Evolutionary conservation across 1,284 basidiomycete genomes (phyloP).

Genomic region (Ganoderma multipileum): DNA sequence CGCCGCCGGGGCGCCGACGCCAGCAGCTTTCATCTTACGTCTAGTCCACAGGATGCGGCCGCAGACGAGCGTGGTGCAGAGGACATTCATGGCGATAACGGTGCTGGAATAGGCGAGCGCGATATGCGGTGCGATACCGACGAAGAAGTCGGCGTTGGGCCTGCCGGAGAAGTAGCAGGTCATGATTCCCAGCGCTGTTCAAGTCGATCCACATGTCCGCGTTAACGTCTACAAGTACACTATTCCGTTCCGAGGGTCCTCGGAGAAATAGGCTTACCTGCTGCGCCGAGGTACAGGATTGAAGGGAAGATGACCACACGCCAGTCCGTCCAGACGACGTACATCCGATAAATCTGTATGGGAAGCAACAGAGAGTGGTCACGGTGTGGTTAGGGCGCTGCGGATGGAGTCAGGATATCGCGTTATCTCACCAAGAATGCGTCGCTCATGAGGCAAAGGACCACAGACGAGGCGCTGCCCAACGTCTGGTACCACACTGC

Average conservation of each 20-base stretch:
- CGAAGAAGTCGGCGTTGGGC: background rate
- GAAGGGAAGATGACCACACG: conserved; percentile 14
- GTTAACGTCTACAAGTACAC: background rate
- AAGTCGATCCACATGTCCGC: background rate
- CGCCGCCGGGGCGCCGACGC: conserved; percentile 11
- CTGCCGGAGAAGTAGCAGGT: conserved; percentile 17
- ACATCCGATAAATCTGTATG: conserved; percentile 20
- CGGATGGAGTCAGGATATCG: background rate
- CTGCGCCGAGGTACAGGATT: conserved; percentile 19
- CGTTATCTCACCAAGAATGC: conserved; percentile 20
- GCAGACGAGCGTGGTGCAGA: conserved; percentile 21
- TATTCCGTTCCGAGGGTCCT: background rate
- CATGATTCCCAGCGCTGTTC: conserved; percentile 19
- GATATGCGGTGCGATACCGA: background rate
- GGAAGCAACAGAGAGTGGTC: background rate
- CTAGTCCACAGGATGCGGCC: conserved; percentile 18
- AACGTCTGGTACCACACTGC: conserved; percentile 28
- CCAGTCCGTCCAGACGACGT: conserved; percentile 21
- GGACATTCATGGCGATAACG: conserved; percentile 21
- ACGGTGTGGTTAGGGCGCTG: background rate
- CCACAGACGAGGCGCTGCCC: conserved; percentile 14
- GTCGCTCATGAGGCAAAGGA: conserved; percentile 19
- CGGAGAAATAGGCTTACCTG: background rate
- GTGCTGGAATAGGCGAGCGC: conserved; percentile 20
- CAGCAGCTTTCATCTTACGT: conserved; percentile 10